Conservation (phyloP, 805 yeast species). For the Saccharomyces paradoxus region DNA sequence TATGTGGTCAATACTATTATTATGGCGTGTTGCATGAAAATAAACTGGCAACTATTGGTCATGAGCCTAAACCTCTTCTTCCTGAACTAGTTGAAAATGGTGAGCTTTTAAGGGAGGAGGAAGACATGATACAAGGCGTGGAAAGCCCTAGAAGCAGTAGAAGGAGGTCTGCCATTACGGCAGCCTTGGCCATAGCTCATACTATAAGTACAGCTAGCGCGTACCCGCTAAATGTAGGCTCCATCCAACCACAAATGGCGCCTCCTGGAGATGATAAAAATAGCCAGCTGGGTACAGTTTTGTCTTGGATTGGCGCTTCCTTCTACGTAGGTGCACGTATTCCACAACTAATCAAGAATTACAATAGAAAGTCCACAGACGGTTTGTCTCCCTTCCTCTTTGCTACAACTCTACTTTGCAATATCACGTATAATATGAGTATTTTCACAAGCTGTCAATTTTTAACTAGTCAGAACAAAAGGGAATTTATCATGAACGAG, state of each 20-base stretch:
- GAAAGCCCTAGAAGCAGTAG: background rate
- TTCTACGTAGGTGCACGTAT: conserved; percentile 72
- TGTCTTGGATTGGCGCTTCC: conserved; percentile 75
- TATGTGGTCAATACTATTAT: conserved; percentile 64
- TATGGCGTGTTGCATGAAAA: conserved; percentile 38
- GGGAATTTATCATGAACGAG: conserved; percentile 53
- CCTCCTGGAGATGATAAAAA: conserved; percentile 5
- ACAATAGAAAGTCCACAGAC: conserved; percentile 68
- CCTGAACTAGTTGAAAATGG: background rate
- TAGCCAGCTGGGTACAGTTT: conserved; percentile 33
- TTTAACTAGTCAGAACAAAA: conserved; percentile 32
- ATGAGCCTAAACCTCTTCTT: conserved; percentile 25
- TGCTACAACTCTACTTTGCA: conserved; percentile 70
- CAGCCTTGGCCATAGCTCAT: conserved; percentile 23
- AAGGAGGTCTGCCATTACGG: conserved; percentile 13
- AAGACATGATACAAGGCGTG: background rate
- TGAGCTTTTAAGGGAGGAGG: background rate
- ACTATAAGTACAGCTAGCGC: conserved; percentile 6
- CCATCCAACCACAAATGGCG: conserved; percentile 4
- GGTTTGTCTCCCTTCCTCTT: conserved; percentile 80
- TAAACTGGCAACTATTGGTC: conserved; percentile 28
- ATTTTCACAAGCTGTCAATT: conserved; percentile 60
- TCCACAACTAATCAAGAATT: conserved; percentile 79
- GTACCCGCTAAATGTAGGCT: background rate
- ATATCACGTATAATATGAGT: conserved; percentile 65